A percentile compares a stretch with the other conserved stretches of the same genome.
Conservation (phyloP, 2,329 filamentous ascomycete species). For the Waltergamsia citrina region DNA sequence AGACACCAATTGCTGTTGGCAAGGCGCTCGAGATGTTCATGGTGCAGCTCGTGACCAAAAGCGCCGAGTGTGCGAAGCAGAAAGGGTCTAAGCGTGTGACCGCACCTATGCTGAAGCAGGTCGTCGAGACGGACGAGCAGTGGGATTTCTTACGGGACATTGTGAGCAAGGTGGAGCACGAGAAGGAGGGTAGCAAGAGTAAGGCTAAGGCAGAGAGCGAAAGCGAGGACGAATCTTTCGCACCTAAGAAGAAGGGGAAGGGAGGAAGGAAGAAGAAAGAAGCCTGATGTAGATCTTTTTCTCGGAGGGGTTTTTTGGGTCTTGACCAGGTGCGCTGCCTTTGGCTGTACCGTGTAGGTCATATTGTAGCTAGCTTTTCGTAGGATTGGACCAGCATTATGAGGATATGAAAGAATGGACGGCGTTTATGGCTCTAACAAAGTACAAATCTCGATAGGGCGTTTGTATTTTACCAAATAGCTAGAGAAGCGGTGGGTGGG, state of each 20-base stretch:
- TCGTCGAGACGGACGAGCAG: slow-evolving; percentile 79
- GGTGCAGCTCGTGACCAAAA: slow-evolving; percentile 85
- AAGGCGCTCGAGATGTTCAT: slow-evolving; percentile 97
- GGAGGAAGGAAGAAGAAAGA: slow-evolving; percentile 36
- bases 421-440: neutral
- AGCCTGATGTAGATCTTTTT: slow-evolving; percentile 2
- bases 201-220: slow-evolving; percentile 37
- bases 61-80: slow-evolving; percentile 72
- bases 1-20: slow-evolving; percentile 89
- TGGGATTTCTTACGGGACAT: slow-evolving; percentile 93
- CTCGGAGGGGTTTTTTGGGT: neutral
- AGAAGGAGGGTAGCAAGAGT: slow-evolving; percentile 32
- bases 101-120: slow-evolving; percentile 83
- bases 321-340: no score
- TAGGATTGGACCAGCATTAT: no score
- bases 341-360: no score
- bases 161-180: slow-evolving; percentile 68
- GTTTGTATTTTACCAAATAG: no score
- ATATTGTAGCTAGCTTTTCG: no score
- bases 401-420: neutral
- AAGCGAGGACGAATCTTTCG: slow-evolving; percentile 38
- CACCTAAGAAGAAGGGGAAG: slow-evolving; percentile 36
- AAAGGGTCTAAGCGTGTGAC: slow-evolving; percentile 85
- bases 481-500: no score
- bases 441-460: no score